These are phyloP conservation scores for Fusarium protoensiforme DNA, from an alignment of 2,329 filamentous ascomycete genomes.

Conservation along the genomic window DNA sequence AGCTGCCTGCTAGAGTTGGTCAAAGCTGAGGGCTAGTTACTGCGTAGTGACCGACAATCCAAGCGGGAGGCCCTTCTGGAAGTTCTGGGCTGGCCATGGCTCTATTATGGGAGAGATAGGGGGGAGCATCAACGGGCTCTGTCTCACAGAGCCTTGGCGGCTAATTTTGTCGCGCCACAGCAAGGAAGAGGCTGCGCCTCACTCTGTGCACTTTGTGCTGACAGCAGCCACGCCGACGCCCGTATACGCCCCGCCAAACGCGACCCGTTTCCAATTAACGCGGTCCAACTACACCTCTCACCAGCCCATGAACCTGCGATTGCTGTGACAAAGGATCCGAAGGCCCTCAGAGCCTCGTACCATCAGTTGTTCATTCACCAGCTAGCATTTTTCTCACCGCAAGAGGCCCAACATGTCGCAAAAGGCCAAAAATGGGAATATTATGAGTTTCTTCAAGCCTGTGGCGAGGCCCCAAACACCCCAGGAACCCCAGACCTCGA, in stretches of 20 bases:
- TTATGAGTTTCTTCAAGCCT: conserved; percentile 54
- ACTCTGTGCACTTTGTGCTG: neutral
- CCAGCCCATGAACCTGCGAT: conserved; percentile 13
- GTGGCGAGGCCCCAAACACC: conserved; percentile 28
- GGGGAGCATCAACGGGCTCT: conserved; percentile 5
- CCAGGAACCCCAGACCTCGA: conserved; percentile 5
- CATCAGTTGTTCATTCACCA: neutral
- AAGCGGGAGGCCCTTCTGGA: conserved; percentile 23
- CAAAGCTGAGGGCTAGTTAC: conserved; percentile 19
- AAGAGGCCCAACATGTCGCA: conserved; percentile 35
- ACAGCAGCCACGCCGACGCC: conserved; percentile 22
- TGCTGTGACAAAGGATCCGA: neutral
- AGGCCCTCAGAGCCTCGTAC: neutral
- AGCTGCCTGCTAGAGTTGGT: conserved; percentile 19
- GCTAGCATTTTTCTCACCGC: neutral
- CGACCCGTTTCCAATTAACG: conserved; percentile 28
- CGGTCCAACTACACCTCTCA: conserved; percentile 16
- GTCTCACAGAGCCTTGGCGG: neutral
- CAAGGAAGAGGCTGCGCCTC: conserved; percentile 7
- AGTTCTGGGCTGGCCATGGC: conserved; percentile 8
- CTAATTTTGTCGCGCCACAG: conserved; percentile 25
- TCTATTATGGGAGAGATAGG: neutral
- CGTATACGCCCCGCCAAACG: conserved; percentile 8
- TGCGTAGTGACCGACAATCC: neutral
- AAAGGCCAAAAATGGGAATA: conserved; percentile 45